phyloP scores from a whole-genome alignment of 2,329 filamentous ascomycete genomes.

The Westerdykella ornata region DNA sequence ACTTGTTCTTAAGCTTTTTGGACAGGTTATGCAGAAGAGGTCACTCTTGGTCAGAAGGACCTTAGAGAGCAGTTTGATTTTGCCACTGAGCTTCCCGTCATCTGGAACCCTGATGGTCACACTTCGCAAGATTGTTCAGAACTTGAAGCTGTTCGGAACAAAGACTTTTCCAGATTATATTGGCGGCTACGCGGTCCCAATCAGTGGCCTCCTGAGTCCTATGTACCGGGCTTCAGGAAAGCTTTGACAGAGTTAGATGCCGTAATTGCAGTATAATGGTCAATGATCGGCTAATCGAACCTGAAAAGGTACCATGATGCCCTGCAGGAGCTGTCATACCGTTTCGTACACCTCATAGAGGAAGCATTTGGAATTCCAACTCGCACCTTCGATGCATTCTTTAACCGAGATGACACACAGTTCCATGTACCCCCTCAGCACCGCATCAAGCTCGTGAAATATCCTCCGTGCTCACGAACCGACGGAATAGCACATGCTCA shows the following conservation, averaged over 20 bases:
- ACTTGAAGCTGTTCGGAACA: constrained; percentile 9
- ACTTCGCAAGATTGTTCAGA: constrained; percentile 13
- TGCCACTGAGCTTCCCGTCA: constrained; percentile 48
- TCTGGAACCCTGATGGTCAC: constrained; percentile 2
- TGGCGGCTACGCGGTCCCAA: constrained; percentile 39
- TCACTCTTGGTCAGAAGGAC: constrained; percentile 49
- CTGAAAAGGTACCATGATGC: constrained; percentile 45
- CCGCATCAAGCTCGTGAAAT: constrained; percentile 53
- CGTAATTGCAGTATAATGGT: constrained; percentile 5
- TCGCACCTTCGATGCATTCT: constrained; percentile 46
- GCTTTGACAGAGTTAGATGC: constrained; percentile 21
- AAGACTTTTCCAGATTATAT: constrained; percentile 37
- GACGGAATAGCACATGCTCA: constrained; percentile 29
- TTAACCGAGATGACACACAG: constrained; percentile 35
- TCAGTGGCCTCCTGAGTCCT: constrained; percentile 30
- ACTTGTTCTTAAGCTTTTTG: no score
- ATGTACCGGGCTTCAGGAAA: constrained; percentile 27
- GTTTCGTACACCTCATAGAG: constrained; percentile 53
- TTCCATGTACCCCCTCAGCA: constrained; percentile 42
- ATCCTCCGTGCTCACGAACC: constrained; percentile 37
- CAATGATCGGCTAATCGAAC: constrained; percentile 1
- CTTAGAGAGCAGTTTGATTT: constrained; percentile 55
- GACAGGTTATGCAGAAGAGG: constrained; percentile 47
- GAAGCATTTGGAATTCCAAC: constrained; percentile 47
- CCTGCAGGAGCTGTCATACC: constrained; percentile 46